These are phyloP conservation scores for Penicillium goetzii DNA, from an alignment of 495 filamentous ascomycete species.

Conservation along the genomic window DNA sequence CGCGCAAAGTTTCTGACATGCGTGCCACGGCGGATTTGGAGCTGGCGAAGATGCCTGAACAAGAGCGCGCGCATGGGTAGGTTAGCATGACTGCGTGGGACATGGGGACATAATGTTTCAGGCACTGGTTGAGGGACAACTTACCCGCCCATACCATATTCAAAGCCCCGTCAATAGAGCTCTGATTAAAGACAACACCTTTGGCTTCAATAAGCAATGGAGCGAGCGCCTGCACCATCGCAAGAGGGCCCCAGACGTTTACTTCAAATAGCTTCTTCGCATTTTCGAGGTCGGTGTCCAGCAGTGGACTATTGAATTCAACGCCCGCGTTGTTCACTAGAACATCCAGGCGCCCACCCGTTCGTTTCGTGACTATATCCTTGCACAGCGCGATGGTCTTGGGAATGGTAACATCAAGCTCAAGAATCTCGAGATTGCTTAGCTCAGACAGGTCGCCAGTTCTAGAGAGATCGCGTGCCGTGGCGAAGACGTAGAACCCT, in stretches of 20 bases:
- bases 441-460: neutral
- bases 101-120: neutral
- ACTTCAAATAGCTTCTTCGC: neutral
- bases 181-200: neutral
- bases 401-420: neutral
- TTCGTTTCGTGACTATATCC: neutral
- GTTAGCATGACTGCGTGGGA: too few relatives aligned
- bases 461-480: neutral
- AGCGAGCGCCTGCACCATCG: neutral
- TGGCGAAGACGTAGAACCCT: conserved; percentile 2
- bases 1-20: neutral
- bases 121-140: neutral
- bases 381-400: neutral
- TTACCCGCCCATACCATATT: neutral
- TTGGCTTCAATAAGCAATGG: neutral
- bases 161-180: neutral
- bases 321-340: conserved; percentile 2
- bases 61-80: too few relatives aligned
- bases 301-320: neutral
- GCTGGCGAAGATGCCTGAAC: too few relatives aligned
- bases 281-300: neutral
- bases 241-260: neutral
- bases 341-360: neutral
- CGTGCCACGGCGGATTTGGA: neutral
- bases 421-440: neutral